phyloP scores from a whole-genome alignment of 257 asterid genomes.

The Leptodermis oblonga region DNA sequence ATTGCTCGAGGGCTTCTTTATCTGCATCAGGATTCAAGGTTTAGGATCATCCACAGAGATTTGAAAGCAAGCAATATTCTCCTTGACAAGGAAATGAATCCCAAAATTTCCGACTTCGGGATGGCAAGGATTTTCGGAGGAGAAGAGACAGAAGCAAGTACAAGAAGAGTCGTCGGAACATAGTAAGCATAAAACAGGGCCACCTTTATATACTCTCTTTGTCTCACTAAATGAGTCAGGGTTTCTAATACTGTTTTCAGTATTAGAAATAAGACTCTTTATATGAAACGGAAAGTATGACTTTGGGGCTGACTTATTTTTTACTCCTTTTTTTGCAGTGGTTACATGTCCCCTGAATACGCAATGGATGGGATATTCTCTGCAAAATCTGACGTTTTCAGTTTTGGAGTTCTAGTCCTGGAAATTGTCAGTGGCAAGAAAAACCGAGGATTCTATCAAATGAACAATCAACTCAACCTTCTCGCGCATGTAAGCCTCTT shows the following conservation, averaged over 20 bases:
- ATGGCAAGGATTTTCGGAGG: conserved; percentile 48
- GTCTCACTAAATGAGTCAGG: too few species aligned
- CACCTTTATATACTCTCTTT: neutral
- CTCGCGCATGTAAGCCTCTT: conserved; percentile 41
- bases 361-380: conserved; percentile 53
- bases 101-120: conserved; percentile 53
- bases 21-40: conserved; percentile 45
- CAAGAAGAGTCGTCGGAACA: conserved; percentile 45
- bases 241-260: too few species aligned
- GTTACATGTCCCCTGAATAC: conserved; percentile 55
- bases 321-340: conserved; percentile 23
- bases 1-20: conserved; percentile 46
- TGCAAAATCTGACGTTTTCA: conserved; percentile 46
- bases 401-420: conserved; percentile 46
- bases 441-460: conserved; percentile 37
- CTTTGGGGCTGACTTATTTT: neutral
- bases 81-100: conserved; percentile 46
- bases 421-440: conserved; percentile 44
- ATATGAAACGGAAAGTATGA: too few species aligned
- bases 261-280: neutral
- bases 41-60: conserved; percentile 50
- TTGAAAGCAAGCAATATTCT: conserved; percentile 49
- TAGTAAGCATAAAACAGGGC: conserved; percentile 27
- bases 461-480: conserved; percentile 34
- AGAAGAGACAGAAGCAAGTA: conserved; percentile 37